Percentiles rank a stretch among this genome's conserved stretches.
Conservation (phyloP, 768 basidiomycete species). For the Hericium alpestre region DNA sequence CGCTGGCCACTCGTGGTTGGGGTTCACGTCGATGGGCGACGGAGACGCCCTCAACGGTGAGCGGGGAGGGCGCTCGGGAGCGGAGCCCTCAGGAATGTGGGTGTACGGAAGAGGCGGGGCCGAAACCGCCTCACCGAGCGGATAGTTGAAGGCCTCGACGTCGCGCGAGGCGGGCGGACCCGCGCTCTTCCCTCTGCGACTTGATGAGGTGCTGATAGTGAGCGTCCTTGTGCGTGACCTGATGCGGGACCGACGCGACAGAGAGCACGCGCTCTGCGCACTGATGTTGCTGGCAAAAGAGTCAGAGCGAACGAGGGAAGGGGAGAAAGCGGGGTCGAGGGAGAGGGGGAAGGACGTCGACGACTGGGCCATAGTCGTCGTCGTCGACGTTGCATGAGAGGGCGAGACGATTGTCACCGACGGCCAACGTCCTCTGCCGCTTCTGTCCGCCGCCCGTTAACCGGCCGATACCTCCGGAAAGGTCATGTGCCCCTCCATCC, state of each 20-base stretch:
- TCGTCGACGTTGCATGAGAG: constrained; percentile 15
- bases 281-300: constrained; percentile 19
- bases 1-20: constrained; percentile 4
- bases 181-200: constrained; percentile 18
- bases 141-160: constrained; percentile 7
- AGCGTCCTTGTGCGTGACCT: constrained; percentile 16
- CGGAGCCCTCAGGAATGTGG: background rate
- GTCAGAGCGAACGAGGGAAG: constrained; percentile 19
- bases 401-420: background rate
- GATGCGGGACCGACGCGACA: constrained; percentile 23
- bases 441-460: background rate
- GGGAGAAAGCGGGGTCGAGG: background rate
- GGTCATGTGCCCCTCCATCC: background rate
- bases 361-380: constrained; percentile 19
- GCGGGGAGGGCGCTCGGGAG: constrained; percentile 11
- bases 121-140: constrained; percentile 7
- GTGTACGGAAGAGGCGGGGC: constrained; percentile 10
- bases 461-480: background rate
- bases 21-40: constrained; percentile 1
- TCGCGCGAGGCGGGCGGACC: constrained; percentile 10
- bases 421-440: background rate
- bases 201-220: constrained; percentile 13
- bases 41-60: constrained; percentile 12
- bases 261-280: constrained; percentile 15
- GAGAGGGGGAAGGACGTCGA: constrained; percentile 14